Evolutionary conservation across 345 rosid species (phyloP).

Genomic region (Dovyalis caffra): DNA sequence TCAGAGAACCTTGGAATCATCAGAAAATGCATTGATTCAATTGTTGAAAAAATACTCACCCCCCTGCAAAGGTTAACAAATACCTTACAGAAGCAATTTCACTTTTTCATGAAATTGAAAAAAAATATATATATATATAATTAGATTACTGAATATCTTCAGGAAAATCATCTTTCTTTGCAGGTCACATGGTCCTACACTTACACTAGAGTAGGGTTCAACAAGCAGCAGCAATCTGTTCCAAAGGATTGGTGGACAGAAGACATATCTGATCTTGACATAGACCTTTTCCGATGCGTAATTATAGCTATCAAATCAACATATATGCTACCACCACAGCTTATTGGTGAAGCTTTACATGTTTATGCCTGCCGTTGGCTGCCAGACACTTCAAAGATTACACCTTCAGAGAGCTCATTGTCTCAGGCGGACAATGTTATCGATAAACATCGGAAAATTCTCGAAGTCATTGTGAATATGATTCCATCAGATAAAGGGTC

Average conservation of each 20-base stretch:
- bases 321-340: constrained; percentile 62
- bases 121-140: too few species aligned
- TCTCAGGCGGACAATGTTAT: constrained; percentile 42
- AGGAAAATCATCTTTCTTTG: constrained; percentile 11
- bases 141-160: neutral
- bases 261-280: constrained; percentile 83
- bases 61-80: constrained; percentile 58
- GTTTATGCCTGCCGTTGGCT: constrained; percentile 91
- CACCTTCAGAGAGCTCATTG: constrained; percentile 38
- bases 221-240: constrained; percentile 53
- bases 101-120: neutral
- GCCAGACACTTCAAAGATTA: constrained; percentile 55
- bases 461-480: constrained; percentile 74
- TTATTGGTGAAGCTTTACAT: constrained; percentile 90
- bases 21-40: constrained; percentile 79
- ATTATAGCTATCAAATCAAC: constrained; percentile 68
- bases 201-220: constrained; percentile 75
- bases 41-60: constrained; percentile 82
- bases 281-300: constrained; percentile 80
- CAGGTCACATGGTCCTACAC: constrained; percentile 95
- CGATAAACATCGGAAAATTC: constrained; percentile 51
- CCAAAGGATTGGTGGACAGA: constrained; percentile 99
- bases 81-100: neutral
- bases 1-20: constrained; percentile 83
- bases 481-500: constrained; percentile 84